Conservation (phyloP, 257 asterid species). For the Nicotiana tomentosiformis region DNA sequence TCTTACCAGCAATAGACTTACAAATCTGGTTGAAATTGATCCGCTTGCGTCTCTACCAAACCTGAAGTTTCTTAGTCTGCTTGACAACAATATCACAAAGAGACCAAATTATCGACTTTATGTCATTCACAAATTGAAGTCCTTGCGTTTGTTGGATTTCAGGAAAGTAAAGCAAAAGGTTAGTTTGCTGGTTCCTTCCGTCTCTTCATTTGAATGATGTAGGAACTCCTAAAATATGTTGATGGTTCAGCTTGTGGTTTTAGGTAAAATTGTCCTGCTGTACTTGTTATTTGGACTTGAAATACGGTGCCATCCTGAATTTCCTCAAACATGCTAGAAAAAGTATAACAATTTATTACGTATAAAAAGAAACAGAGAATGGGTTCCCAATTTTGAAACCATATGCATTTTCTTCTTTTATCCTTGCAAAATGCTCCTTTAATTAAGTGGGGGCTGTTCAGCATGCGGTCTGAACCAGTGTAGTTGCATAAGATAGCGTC, state of each 20-base stretch:
- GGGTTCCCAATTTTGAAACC: not conserved
- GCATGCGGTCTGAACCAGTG: not conserved
- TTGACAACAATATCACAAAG: constrained; percentile 86
- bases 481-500: not conserved
- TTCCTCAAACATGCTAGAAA: not conserved
- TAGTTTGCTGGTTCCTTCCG: constrained; percentile 15
- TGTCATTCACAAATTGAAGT: constrained; percentile 89
- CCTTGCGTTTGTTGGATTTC: constrained; percentile 82
- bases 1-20: constrained; percentile 87
- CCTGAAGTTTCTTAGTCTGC: constrained; percentile 88
- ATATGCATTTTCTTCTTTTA: not conserved
- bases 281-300: not conserved
- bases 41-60: constrained; percentile 85
- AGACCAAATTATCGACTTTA: constrained; percentile 93
- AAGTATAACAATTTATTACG: not conserved
- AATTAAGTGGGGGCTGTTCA: not conserved
- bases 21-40: constrained; percentile 88
- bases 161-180: constrained; percentile 94
- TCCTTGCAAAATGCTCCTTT: not conserved
- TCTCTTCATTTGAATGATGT: not conserved
- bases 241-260: not conserved
- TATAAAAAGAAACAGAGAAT: not conserved
- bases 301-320: not conserved
- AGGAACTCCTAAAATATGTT: not conserved
- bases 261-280: not conserved